phyloP scores from a whole-genome alignment of 2,329 filamentous ascomycete species.

The Bertia moriformis region DNA sequence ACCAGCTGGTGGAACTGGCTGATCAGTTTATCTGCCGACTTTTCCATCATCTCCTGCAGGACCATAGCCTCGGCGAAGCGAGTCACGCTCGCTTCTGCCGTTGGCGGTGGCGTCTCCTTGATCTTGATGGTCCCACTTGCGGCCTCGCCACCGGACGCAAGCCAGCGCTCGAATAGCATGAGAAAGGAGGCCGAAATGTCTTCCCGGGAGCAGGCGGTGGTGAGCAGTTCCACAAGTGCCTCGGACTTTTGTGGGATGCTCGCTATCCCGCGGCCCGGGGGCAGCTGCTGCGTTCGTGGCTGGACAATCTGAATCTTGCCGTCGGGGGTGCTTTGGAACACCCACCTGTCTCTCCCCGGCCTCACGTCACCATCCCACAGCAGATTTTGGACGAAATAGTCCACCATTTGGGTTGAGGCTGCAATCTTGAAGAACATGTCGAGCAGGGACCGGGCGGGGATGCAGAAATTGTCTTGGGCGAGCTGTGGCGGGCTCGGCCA shows the following conservation, averaged over 20 bases:
- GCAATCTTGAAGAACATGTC: conserved; percentile 42
- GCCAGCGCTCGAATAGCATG: conserved; percentile 40
- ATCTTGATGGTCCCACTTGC: conserved; percentile 10
- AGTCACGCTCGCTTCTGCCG: conserved; percentile 25
- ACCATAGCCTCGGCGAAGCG: conserved; percentile 46
- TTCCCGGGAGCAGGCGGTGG: conserved; percentile 31
- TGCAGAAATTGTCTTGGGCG: conserved; percentile 22
- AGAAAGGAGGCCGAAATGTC: conserved; percentile 48
- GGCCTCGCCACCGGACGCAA: conserved; percentile 18
- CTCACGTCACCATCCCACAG: conserved; percentile 16
- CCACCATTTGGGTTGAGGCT: conserved; percentile 31
- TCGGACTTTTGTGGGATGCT: conserved; percentile 31
- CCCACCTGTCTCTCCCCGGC: no score
- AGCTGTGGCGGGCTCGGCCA: conserved; percentile 22
- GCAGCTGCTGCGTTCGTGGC: conserved; percentile 9
- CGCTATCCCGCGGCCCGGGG: conserved; percentile 6
- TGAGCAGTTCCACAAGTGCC: conserved; percentile 32
- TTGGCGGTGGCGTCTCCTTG: conserved; percentile 13
- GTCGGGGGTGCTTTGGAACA: conserved; percentile 26
- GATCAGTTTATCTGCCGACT: conserved; percentile 47
- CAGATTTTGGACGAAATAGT: conserved; percentile 34
- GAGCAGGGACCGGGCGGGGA: conserved; percentile 32
- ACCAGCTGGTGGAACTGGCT: conserved; percentile 28
- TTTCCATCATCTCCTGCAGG: conserved; percentile 50
- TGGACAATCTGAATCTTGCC: conserved; percentile 35